These are phyloP conservation scores for Aspergillus sp. DNA, from an alignment of 2,329 filamentous ascomycete genomes.

Conservation along the genomic window DNA sequence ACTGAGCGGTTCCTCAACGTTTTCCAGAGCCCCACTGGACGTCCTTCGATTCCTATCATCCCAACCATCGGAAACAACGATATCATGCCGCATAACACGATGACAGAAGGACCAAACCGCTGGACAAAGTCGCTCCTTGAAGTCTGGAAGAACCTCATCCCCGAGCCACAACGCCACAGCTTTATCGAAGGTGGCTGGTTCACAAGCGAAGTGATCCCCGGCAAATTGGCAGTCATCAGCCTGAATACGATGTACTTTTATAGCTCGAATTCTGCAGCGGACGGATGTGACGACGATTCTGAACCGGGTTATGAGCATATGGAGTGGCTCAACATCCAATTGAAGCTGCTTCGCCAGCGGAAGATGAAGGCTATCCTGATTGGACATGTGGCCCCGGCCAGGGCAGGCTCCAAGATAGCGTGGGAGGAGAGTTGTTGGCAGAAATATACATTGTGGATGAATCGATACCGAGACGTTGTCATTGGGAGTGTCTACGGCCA, in stretches of 20 bases:
- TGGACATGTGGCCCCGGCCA: conserved; percentile 86
- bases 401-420: conserved; percentile 71
- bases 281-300: conserved; percentile 69
- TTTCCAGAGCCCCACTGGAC: conserved; percentile 54
- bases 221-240: conserved; percentile 79
- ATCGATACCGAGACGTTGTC: conserved; percentile 84
- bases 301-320: conserved; percentile 92
- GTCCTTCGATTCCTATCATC: conserved; percentile 68
- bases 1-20: conserved; percentile 67
- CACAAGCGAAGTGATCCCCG: conserved; percentile 81
- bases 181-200: conserved; percentile 95
- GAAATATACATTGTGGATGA: conserved; percentile 85
- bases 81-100: conserved; percentile 92
- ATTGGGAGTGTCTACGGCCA: conserved; percentile 75
- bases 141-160: conserved; percentile 81
- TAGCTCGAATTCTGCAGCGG: conserved; percentile 82
- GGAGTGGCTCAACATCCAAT: conserved; percentile 88
- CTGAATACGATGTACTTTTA: conserved; percentile 97
- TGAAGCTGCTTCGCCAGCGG: conserved; percentile 70
- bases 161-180: conserved; percentile 80
- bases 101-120: conserved; percentile 72
- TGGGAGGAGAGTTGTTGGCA: conserved; percentile 99
- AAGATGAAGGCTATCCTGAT: conserved; percentile 92
- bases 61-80: conserved; percentile 96
- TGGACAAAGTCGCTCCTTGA: conserved; percentile 71